Base-by-base conservation (phyloP, 2,329 filamentous ascomycete species). In the Endoconidiophora laricicola region DNA sequence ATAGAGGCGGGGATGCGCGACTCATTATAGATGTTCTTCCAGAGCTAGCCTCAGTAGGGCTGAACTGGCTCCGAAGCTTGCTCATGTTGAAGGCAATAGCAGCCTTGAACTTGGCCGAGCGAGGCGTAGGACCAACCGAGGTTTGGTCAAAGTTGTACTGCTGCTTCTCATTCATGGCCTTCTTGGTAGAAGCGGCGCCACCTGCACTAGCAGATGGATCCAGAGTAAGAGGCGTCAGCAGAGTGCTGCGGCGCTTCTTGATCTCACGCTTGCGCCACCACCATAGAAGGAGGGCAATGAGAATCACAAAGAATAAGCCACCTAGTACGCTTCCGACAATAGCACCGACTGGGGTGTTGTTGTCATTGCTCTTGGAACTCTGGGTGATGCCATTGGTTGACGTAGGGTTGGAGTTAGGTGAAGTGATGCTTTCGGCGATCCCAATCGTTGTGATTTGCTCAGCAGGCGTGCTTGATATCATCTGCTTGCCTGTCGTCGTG, bases 271-370 rank as follows among this genome's bases (percentile, higher is more conserved):
- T 70, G 45, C 67, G 62, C 65, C 67, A 68, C 54, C 72, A 65
- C 72, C 72, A 78, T 7, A 74, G 55, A 2, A 74, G 54, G 39
- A 76, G 65, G 0, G 62, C 66, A 20, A 74, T 56, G 14, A 76
- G 52, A 3, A 65, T 65, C 36, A 71, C 55, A n/a, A 66, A 61
- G 0, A 69, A 66, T 1, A 73, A 58, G 3, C 68, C 68, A 24
- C 73, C 74, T 3, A 74, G 60, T 2, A 74, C 68, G 38, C 72
- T 69, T 7, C 70, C 73, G 1, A 70, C 70, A 41, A 78, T 65
- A 4, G 68, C 67, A 23, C 66, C 60, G 0, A 67, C 67, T 5
- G 61, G 65, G 29, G 33, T 45, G 18, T 55, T 48, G 56, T 53
- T 55, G 54, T 58, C 49, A 55, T 59, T 52, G 29, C 9, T 33